Evolutionary conservation across 805 yeast genomes (phyloP), one percentile per base, ranked within the genome.

Genomic region (Ascoidea asiatica): DNA sequence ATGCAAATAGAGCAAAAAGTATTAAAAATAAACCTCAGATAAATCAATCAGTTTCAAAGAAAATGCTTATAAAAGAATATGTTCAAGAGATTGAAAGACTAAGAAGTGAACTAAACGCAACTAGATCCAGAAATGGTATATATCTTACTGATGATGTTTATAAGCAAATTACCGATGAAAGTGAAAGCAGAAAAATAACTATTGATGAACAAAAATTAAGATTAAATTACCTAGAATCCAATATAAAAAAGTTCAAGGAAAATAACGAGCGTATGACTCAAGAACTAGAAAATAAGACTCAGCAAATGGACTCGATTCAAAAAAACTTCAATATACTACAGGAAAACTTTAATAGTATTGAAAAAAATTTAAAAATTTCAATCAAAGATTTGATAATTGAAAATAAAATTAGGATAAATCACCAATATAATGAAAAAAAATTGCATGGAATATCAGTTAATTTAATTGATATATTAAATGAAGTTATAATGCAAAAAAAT

Each of bases 1-100:
- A 88, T 59, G 95, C 96, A 3, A 76, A 79, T 44, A 78, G 88
- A 48, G 96, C 96, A 2, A 84, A 86, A 51, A 80, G 77, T 50
- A 85, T 88, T 48, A 75, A 75, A 53, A 81, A 81, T 56, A 77
- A 72, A 56, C 85, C 85, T 2, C 85, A 86, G 65, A 59, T 75
- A 40, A 79, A 79, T 11, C 76, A 73, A 44, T 66, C 71, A 36
- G 59, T 85, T 72, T 53, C 85, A 51, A 73, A 83, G 62, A 69
- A 75, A 60, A 53, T 73, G 56, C 51, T 74, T 53, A 58, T 80
- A 54, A 58, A 69, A 54, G 73, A 59, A 60, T 72, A 53, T 53
- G 74, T 66, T 52, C 67, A 38, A 49, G 82, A 59, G 61, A 65
- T 57, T 61, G 73, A 59, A 50, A 77, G 51, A 60, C 64, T 54